phyloP scores from a whole-genome alignment of 2,329 filamentous ascomycete genomes.

The Aspergillus versicolor region DNA sequence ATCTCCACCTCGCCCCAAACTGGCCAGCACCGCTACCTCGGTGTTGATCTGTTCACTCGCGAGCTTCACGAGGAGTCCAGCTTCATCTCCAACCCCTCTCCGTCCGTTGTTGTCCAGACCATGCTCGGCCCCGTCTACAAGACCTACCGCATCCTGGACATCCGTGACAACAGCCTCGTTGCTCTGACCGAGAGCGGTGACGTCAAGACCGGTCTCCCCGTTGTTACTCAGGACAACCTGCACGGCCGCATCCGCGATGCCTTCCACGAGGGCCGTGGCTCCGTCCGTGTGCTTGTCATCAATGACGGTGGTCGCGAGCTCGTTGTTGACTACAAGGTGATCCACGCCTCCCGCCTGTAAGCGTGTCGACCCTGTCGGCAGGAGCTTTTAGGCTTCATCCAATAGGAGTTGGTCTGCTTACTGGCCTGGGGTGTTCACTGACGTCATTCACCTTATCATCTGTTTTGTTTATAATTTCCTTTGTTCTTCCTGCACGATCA shows the following conservation, averaged over 20 bases:
- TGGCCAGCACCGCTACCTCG: conserved; percentile 98
- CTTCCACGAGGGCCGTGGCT: conserved; percentile 90
- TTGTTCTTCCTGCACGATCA: conserved; percentile 14
- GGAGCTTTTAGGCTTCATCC: conserved; percentile 5
- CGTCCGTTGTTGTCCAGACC: conserved; percentile 97
- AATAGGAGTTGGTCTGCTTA: conserved; percentile 5
- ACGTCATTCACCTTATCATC: conserved; percentile 3
- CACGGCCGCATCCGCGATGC: conserved; percentile 75
- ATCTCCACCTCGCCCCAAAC: conserved; percentile 98
- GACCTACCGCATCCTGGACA: conserved; percentile 99
- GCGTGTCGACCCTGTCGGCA: conserved; percentile 18
- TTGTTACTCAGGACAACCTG: conserved; percentile 93
- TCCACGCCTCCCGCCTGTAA: conserved; percentile 73
- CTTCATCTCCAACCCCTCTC: conserved; percentile 94
- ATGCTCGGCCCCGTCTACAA: conserved; percentile 99
- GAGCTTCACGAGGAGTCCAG: conserved; percentile 98
- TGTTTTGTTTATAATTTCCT: conserved; percentile 8
- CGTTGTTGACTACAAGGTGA: conserved; percentile 97
- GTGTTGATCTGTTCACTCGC: conserved; percentile 99
- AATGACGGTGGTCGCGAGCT: conserved; percentile 90
- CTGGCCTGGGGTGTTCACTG: not conserved
- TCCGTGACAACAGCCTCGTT: conserved; percentile 81
- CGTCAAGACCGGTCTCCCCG: conserved; percentile 91
- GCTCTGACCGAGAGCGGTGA: conserved; percentile 99
- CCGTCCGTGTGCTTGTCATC: conserved; percentile 92